Evolutionary conservation across 768 basidiomycete genomes (phyloP).

Genomic region (Lentinula sp.): DNA sequence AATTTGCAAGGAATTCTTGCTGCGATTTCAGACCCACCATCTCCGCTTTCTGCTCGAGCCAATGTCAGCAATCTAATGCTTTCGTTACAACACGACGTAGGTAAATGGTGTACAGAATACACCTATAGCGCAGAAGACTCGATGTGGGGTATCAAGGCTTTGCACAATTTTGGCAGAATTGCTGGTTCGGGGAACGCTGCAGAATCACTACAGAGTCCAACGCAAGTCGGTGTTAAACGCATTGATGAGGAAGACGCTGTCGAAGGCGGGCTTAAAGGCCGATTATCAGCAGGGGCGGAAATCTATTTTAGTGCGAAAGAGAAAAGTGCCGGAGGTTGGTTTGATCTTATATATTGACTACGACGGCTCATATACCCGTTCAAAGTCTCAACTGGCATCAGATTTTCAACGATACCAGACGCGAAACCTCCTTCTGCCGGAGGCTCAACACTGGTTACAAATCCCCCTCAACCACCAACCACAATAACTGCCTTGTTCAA

Average conservation of each 20-base stretch:
- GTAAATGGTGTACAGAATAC: constrained; percentile 91
- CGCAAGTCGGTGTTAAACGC: constrained; percentile 51
- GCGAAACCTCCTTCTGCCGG: constrained; percentile 63
- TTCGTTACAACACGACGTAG: constrained; percentile 86
- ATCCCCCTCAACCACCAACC: constrained; percentile 77
- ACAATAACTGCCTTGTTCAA: constrained; percentile 94
- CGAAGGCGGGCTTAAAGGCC: constrained; percentile 84
- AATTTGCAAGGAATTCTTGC: constrained; percentile 81
- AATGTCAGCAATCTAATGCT: constrained; percentile 71
- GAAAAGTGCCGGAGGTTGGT: constrained; percentile 83
- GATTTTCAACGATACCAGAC: constrained; percentile 92
- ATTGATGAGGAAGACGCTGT: constrained; percentile 94
- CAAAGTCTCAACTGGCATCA: constrained; percentile 84
- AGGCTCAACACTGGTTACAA: constrained; percentile 29
- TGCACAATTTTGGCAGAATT: constrained; percentile 85
- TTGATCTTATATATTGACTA: background rate
- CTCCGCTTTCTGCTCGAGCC: constrained; percentile 35
- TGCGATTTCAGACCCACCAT: constrained; percentile 77
- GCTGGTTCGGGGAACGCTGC: constrained; percentile 26
- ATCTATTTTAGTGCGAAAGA: constrained; percentile 92
- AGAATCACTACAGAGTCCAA: constrained; percentile 13
- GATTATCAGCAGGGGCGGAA: constrained; percentile 90
- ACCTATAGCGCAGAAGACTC: constrained; percentile 91
- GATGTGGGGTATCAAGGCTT: constrained; percentile 83
- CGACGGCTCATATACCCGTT: background rate